Evolutionary conservation across 1,284 basidiomycete genomes (phyloP), one percentile per base, ranked within the genome.

Genomic region (Boletellus deceptivus): DNA sequence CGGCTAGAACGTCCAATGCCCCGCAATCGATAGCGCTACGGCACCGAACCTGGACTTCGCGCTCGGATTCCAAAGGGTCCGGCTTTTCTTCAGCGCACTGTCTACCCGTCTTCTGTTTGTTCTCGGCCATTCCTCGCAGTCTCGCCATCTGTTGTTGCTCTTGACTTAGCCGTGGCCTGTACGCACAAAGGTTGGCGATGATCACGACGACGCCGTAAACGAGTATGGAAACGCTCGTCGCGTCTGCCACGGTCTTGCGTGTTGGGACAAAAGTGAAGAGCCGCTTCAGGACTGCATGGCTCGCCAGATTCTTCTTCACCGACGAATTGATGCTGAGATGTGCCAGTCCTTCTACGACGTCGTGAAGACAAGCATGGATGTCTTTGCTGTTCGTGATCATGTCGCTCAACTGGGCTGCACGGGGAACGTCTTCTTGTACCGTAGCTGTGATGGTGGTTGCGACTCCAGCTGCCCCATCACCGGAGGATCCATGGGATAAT

Each of bases 71-170:
- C 11, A 86, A 59, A 9, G 64, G 56, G 46, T 72, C 62, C 6
- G 65, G 60, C 29, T 59, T 48, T 24, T 59, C 60, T 40, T 71
- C 62, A 20, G 33, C 43, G 7, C 34, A 36, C 33, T 53, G 48
- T 18, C 50, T 54, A 14, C 50, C 61, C 6, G 62, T 39, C 43
- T 63, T 63, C 50, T 70, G 73, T 27, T 65, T 68, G 24, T 74
- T 62, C 50, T 83, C 81, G 3, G 90, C 80, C 84, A 95, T 88
- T 48, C 74, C 75, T 55, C 82, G 79, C 40, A 94, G 72, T 61
- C 84, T 89, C 43, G 84, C 84, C 10, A 94, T 79, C 61, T 95
- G 90, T 34, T 78, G 75, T 58, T 95, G 86, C 64, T 95, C 91
- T 46, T 88, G 83, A 1, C 80, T 86, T 17, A 93, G 71, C 10